Conservation (phyloP, 129 eudicot species). For the Flaveria robusta region DNA sequence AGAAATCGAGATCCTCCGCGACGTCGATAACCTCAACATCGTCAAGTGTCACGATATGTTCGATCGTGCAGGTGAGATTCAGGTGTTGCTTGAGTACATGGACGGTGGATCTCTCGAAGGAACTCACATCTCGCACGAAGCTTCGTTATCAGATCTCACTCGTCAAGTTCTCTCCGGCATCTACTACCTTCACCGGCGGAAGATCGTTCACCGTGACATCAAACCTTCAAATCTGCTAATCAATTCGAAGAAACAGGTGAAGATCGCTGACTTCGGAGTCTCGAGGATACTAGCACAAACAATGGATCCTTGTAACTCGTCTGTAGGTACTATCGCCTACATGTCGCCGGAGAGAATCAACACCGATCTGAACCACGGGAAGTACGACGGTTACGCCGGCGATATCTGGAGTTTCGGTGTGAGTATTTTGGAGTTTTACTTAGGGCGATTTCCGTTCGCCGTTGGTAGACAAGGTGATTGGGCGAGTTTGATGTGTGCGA, state of each 20-base stretch:
- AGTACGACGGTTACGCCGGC: constrained; percentile 78
- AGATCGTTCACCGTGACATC: constrained; percentile 80
- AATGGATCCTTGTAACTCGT: constrained; percentile 75
- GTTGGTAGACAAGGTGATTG: constrained; percentile 81
- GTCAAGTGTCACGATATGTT: constrained; percentile 72
- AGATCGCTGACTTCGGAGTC: constrained; percentile 84
- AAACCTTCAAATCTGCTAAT: constrained; percentile 77
- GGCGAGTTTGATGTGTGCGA: constrained; percentile 89
- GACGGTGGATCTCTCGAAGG: constrained; percentile 80
- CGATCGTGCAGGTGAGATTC: constrained; percentile 88
- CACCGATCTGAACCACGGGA: constrained; percentile 77
- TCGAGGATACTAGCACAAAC: constrained; percentile 65
- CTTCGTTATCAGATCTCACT: constrained; percentile 57
- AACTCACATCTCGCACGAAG: constrained; percentile 50
- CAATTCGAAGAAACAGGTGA: constrained; percentile 49
- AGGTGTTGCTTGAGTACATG: constrained; percentile 74
- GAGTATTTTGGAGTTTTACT: constrained; percentile 70
- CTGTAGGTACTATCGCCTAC: constrained; percentile 90
- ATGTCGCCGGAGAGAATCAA: constrained; percentile 92
- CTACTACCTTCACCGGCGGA: constrained; percentile 58
- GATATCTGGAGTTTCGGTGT: constrained; percentile 96
- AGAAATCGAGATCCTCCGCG: constrained; percentile 84
- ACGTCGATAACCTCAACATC: constrained; percentile 69
- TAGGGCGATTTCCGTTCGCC: constrained; percentile 75
- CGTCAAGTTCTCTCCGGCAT: constrained; percentile 73